Evolutionary conservation across 129 eudicot genomes (phyloP).

Genomic region (Lactuca sativa): DNA sequence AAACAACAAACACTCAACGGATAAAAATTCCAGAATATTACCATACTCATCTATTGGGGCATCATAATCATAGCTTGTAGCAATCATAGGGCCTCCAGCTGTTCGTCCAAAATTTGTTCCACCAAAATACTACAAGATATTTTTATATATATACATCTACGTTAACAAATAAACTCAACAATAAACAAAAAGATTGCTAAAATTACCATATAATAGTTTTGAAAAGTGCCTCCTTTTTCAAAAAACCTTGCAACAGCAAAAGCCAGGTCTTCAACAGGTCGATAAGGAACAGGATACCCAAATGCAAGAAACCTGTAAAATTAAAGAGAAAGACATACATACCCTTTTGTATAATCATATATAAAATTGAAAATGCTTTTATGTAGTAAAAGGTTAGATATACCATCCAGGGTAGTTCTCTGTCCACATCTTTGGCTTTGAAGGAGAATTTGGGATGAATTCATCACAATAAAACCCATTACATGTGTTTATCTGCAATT

Average conservation of each 20-base stretch:
- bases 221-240: slow-evolving; percentile 77
- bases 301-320: slow-evolving; percentile 70
- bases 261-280: slow-evolving; percentile 84
- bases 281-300: slow-evolving; percentile 73
- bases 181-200: slow-evolving; percentile 1
- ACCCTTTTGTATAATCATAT: slow-evolving; percentile 10
- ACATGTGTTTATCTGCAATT: slow-evolving; percentile 78
- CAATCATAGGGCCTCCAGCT: slow-evolving; percentile 83
- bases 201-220: slow-evolving; percentile 78
- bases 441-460: slow-evolving; percentile 65
- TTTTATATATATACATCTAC: background rate
- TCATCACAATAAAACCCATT: slow-evolving; percentile 78
- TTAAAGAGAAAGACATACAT: background rate
- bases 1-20: background rate
- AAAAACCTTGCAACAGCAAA: slow-evolving; percentile 77
- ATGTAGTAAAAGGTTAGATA: background rate
- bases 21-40: slow-evolving; percentile 19
- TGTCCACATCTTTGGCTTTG: slow-evolving; percentile 83
- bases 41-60: slow-evolving; percentile 88
- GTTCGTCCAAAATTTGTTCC: slow-evolving; percentile 89
- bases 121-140: slow-evolving; percentile 62
- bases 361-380: background rate
- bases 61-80: slow-evolving; percentile 89
- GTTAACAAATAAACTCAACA: background rate
- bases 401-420: slow-evolving; percentile 90